Conservation (phyloP, 2,329 filamentous ascomycete species). For the Monilinia aucupariae region DNA sequence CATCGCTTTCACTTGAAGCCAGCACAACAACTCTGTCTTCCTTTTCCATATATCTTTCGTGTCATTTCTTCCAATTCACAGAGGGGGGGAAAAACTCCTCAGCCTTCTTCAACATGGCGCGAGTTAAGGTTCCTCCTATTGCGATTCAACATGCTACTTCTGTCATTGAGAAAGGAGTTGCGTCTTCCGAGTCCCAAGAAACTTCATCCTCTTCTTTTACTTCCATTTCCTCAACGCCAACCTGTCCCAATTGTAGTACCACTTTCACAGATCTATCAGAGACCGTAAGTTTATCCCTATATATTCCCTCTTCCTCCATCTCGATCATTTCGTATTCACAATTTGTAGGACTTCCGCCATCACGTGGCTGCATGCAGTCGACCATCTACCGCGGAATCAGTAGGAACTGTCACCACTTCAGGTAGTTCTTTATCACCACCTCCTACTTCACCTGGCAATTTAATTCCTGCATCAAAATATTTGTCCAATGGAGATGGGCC, state of each 20-base stretch:
- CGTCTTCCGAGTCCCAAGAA: slow-evolving; percentile 14
- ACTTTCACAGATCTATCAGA: slow-evolving; percentile 16
- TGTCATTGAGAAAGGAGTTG: slow-evolving; percentile 11
- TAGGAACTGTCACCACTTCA: slow-evolving; percentile 20
- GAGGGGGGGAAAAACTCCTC: not conserved
- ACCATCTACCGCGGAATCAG: slow-evolving; percentile 22
- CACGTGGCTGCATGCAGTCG: slow-evolving; percentile 31
- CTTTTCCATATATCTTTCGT: not conserved
- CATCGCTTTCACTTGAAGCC: slow-evolving; percentile 3
- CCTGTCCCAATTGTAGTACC: slow-evolving; percentile 18
- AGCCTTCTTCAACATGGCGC: slow-evolving; percentile 18
- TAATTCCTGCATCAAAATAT: slow-evolving; percentile 13
- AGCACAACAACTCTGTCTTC: slow-evolving; percentile 6
- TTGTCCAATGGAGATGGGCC: slow-evolving; percentile 12
- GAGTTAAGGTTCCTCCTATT: slow-evolving; percentile 19
- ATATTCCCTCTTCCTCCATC: not conserved
- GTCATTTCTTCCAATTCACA: not conserved
- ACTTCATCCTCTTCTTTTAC: slow-evolving; percentile 17
- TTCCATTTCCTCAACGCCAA: slow-evolving; percentile 14
- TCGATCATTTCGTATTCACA: slow-evolving; percentile 21
- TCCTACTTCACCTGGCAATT: slow-evolving; percentile 16
- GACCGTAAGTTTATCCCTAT: slow-evolving; percentile 13
- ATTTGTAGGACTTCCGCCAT: slow-evolving; percentile 29
- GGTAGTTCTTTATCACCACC: slow-evolving; percentile 27
- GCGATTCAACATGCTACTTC: slow-evolving; percentile 12